phyloP scores from a whole-genome alignment of 495 filamentous ascomycete genomes.

The Amniculicola lignicola region DNA sequence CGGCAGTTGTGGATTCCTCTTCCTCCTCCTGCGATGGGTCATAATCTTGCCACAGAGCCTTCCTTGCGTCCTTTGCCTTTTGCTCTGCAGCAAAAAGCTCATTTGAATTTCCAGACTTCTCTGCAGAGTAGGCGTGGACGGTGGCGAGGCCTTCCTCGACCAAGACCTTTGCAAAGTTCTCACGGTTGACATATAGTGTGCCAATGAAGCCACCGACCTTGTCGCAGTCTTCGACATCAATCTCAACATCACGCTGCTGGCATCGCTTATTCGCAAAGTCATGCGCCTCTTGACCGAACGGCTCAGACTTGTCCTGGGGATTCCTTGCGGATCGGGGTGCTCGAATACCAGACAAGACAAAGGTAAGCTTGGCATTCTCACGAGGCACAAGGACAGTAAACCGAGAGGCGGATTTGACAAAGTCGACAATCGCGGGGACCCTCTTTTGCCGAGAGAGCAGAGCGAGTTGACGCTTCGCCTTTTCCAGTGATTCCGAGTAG shows the following conservation, averaged over 20 bases:
- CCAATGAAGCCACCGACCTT: slow-evolving; percentile 98
- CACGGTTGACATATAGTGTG: slow-evolving; percentile 86
- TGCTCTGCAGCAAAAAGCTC: slow-evolving; percentile 87
- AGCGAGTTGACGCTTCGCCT: slow-evolving; percentile 88
- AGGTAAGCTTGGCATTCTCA: slow-evolving; percentile 90
- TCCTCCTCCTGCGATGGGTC: slow-evolving; percentile 62
- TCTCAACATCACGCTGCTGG: slow-evolving; percentile 94
- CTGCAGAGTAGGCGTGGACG: slow-evolving; percentile 91
- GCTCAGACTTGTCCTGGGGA: slow-evolving; percentile 77
- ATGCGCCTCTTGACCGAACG: slow-evolving; percentile 91
- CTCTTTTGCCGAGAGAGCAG: slow-evolving; percentile 83
- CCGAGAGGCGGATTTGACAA: slow-evolving; percentile 90
- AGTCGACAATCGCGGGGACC: slow-evolving; percentile 94
- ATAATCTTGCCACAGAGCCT: slow-evolving; percentile 90
- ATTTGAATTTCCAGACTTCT: slow-evolving; percentile 83
- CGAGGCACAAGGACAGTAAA: slow-evolving; percentile 91
- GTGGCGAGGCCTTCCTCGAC: slow-evolving; percentile 90
- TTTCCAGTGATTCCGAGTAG: slow-evolving; percentile 87
- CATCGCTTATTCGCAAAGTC: slow-evolving; percentile 82
- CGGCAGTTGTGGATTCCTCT: slow-evolving; percentile 47
- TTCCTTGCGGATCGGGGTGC: slow-evolving; percentile 85
- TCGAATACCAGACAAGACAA: slow-evolving; percentile 91
- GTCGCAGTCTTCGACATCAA: slow-evolving; percentile 92
- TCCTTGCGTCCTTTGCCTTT: slow-evolving; percentile 78
- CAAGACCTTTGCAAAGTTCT: slow-evolving; percentile 91